Conservation (phyloP, 441 rosid species). For the Populus hybrid region DNA sequence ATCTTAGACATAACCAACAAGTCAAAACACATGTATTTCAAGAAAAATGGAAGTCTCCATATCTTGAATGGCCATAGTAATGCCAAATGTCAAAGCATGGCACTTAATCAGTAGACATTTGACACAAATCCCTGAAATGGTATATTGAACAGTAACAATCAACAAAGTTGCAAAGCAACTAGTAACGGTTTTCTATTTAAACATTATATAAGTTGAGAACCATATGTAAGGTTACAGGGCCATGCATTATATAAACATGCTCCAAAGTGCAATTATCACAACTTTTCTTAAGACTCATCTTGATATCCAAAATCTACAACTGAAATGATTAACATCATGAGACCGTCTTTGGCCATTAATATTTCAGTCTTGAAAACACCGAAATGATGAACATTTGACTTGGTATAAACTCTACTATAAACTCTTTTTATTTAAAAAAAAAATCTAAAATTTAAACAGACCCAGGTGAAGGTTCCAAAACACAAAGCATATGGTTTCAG, state of each 20-base stretch:
- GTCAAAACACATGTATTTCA: neutral
- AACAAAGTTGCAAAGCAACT: neutral
- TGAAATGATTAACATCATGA: neutral
- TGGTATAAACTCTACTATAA: neutral
- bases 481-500: neutral
- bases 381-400: neutral
- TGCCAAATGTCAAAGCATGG: neutral
- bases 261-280: neutral
- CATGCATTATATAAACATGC: neutral
- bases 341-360: neutral
- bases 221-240: neutral
- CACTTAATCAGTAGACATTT: neutral
- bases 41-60: neutral
- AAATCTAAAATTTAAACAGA: neutral
- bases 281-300: neutral
- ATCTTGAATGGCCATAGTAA: neutral
- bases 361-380: neutral
- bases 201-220: neutral
- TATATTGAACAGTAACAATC: neutral
- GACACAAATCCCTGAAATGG: neutral
- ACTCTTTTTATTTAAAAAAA: too few species aligned
- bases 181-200: too few species aligned
- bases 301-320: neutral
- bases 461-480: neutral
- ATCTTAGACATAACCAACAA: neutral